phyloP scores from a whole-genome alignment of 139 green algal species.

The Coccomyxa sp. region DNA sequence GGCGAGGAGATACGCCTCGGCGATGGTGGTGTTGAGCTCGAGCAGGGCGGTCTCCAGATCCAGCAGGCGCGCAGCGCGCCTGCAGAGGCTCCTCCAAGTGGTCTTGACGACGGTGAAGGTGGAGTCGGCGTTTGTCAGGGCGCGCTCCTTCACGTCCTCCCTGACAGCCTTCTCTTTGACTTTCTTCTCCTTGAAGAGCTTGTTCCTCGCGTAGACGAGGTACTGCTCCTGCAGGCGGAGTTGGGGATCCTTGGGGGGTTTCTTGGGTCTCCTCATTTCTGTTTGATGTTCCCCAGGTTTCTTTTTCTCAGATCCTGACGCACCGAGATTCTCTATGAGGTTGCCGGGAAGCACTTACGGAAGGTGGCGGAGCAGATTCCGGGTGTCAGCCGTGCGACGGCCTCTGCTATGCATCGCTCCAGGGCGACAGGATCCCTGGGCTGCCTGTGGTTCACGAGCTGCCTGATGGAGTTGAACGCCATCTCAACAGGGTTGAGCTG shows the following conservation, averaged over 20 bases:
- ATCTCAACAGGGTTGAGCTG: constrained; percentile 4
- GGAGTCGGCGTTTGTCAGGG: background rate
- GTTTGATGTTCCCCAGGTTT: background rate
- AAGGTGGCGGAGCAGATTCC: background rate
- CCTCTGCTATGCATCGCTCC: background rate
- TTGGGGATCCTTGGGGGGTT: background rate
- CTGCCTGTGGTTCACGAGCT: background rate
- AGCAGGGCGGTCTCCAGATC: background rate
- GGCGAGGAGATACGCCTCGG: background rate
- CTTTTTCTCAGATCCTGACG: background rate
- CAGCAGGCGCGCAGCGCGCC: background rate
- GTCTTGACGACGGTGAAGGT: constrained; percentile 4
- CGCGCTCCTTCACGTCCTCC: background rate
- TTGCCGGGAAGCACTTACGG: background rate
- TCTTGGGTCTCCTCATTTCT: background rate
- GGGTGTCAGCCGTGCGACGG: background rate
- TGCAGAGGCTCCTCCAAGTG: background rate
- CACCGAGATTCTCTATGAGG: background rate
- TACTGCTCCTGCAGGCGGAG: background rate
- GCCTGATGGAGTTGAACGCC: background rate
- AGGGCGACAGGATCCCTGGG: background rate
- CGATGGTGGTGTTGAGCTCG: background rate
- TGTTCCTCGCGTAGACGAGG: constrained; percentile 1
- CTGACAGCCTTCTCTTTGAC: background rate
- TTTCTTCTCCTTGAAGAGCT: background rate